Evolutionary conservation across 1,139 yeast species (phyloP).

Genomic region (Blastobotrys persicus): DNA sequence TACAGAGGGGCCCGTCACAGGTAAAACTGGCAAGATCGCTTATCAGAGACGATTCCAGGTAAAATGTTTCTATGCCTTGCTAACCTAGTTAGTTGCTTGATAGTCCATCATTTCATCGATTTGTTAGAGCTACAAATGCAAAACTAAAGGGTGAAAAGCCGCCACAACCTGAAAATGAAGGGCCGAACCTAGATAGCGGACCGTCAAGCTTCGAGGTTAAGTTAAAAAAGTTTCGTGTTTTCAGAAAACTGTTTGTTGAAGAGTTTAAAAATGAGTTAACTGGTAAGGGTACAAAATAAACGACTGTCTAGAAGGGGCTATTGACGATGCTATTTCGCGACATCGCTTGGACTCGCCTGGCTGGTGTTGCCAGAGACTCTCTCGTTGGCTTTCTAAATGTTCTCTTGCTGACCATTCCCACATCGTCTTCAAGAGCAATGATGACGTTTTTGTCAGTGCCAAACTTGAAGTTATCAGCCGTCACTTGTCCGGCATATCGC

Average conservation of each 20-base stretch:
- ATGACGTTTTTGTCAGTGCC: conserved; percentile 70
- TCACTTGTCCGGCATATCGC: conserved; percentile 58
- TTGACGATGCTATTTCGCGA: conserved; percentile 36
- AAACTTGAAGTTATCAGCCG: conserved; percentile 76
- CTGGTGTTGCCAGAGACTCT: conserved; percentile 43
- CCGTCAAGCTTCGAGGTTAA: conserved; percentile 24
- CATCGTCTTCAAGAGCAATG: conserved; percentile 69
- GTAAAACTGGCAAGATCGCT: too few relatives aligned
- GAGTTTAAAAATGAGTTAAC: conserved; percentile 55
- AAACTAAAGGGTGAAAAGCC: conserved; percentile 43
- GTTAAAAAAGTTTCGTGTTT: conserved; percentile 54
- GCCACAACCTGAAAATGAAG: conserved; percentile 29
- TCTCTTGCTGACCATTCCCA: conserved; percentile 58
- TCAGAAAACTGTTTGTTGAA: conserved; percentile 57
- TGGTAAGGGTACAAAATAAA: conserved; percentile 2
- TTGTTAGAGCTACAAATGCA: conserved; percentile 68
- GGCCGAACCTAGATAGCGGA: conserved; percentile 6
- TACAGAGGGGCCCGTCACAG: too few relatives aligned
- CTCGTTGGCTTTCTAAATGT: conserved; percentile 58
- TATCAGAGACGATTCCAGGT: too few relatives aligned
- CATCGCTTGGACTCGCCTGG: conserved; percentile 28
- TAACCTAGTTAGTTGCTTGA: conserved; percentile 45
- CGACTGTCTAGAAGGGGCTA: conserved; percentile 28
- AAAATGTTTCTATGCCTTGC: neutral
- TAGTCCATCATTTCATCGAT: conserved; percentile 63